phyloP scores from a whole-genome alignment of 1,284 basidiomycete species.

The Puccinia horiana region DNA sequence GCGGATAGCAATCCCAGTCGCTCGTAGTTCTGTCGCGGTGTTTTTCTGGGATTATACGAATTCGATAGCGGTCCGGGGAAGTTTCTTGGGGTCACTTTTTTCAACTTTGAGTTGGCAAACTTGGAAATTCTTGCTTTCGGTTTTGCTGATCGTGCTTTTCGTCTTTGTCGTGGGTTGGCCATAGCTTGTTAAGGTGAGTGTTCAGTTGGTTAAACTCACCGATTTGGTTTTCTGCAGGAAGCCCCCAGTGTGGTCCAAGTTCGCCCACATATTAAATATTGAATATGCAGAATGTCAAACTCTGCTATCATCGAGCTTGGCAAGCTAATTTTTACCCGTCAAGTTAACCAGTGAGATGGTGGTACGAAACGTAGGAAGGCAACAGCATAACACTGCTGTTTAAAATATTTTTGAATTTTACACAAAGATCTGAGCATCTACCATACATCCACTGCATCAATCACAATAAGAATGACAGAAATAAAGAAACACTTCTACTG shows the following conservation, averaged over 20 bases:
- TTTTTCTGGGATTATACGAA: conserved; percentile 3
- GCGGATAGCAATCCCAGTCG: conserved; percentile 26
- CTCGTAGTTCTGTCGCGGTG: conserved; percentile 28
- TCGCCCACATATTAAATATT: neutral
- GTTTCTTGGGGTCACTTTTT: conserved; percentile 28
- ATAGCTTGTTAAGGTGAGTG: neutral
- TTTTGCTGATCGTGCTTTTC: conserved; percentile 29
- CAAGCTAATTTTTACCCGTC: no score
- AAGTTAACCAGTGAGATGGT: no score
- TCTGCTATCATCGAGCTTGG: no score
- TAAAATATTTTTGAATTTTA: neutral
- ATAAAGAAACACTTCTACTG: neutral
- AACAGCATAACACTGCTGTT: no score
- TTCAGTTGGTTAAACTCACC: neutral
- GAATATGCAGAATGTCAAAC: neutral
- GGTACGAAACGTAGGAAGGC: no score
- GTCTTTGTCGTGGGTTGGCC: conserved; percentile 37
- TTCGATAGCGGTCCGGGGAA: neutral
- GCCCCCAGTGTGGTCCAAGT: neutral
- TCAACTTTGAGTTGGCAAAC: conserved; percentile 7
- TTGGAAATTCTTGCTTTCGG: conserved; percentile 6
- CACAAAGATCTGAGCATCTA: neutral
- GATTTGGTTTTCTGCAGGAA: neutral
- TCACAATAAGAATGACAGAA: neutral
- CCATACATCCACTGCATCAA: neutral